Conservation (phyloP, 2,329 filamentous ascomycete species). For the Colletotrichum truncatum region DNA sequence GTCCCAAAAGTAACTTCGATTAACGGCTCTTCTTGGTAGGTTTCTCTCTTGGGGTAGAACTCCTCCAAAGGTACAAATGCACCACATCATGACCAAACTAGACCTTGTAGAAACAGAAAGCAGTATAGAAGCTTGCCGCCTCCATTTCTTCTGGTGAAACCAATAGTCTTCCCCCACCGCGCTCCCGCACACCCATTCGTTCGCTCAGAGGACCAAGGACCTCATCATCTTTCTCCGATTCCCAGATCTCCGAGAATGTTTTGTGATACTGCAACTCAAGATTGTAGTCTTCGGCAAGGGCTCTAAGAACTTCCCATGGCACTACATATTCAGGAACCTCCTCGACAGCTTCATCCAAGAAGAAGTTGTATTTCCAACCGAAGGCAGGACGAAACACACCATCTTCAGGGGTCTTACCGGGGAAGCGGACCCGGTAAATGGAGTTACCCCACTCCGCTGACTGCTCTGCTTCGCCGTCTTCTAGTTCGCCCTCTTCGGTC, state of each 20-base stretch:
- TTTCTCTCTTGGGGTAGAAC: not conserved
- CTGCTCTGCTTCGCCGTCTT: constrained; percentile 70
- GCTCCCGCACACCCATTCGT: constrained; percentile 90
- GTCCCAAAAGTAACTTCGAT: too few species aligned
- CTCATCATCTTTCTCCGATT: constrained; percentile 86
- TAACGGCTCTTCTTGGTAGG: too few species aligned
- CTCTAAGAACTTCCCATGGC: constrained; percentile 97
- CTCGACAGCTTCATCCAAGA: constrained; percentile 94
- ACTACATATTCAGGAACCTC: constrained; percentile 98
- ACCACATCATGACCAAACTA: constrained; percentile 46
- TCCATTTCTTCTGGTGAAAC: constrained; percentile 91
- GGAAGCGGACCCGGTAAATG: constrained; percentile 92
- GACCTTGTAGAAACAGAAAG: constrained; percentile 97
- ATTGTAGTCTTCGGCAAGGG: constrained; percentile 95
- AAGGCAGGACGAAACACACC: constrained; percentile 94
- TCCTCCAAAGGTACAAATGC: not conserved
- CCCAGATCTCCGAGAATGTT: constrained; percentile 90
- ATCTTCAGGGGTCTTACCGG: constrained; percentile 81
- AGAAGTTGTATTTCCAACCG: constrained; percentile 98
- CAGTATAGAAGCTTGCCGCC: constrained; percentile 89
- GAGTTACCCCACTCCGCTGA: constrained; percentile 90
- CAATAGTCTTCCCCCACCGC: constrained; percentile 71
- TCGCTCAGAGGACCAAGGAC: constrained; percentile 87
- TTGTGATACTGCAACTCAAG: constrained; percentile 95
- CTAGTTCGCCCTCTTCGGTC: constrained; percentile 55